phyloP scores from a whole-genome alignment of 2,329 filamentous ascomycete genomes.

The Aureobasidium sp. region DNA sequence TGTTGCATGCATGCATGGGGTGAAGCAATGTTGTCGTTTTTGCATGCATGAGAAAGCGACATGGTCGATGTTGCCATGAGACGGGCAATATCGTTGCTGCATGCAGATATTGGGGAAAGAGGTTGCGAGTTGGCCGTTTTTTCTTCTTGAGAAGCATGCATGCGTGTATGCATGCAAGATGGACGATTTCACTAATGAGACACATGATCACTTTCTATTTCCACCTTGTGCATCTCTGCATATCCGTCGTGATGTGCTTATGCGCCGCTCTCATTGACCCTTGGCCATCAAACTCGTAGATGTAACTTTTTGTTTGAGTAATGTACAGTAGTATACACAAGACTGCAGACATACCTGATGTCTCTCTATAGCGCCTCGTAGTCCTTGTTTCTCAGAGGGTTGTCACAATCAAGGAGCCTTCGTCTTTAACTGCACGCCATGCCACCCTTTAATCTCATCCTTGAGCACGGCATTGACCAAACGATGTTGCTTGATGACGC shows the following conservation, averaged over 20 bases:
- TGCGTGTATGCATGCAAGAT: background rate
- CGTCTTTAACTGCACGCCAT: constrained; percentile 73
- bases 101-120: background rate
- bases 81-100: background rate
- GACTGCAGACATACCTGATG: background rate
- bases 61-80: background rate
- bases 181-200: background rate
- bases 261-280: background rate
- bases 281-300: background rate
- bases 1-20: background rate
- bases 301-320: background rate
- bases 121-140: background rate
- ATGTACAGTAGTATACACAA: background rate
- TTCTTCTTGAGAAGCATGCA: background rate
- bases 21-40: background rate
- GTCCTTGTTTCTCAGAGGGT: background rate
- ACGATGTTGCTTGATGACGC: constrained; percentile 72
- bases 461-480: constrained; percentile 68
- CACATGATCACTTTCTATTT: background rate
- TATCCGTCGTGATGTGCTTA: background rate
- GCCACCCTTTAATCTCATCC: constrained; percentile 72
- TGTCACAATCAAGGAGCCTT: constrained; percentile 36
- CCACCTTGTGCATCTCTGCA: background rate
- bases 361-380: background rate
- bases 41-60: background rate